phyloP scores from a whole-genome alignment of 306 rosid species.

The Medicago lupulina region DNA sequence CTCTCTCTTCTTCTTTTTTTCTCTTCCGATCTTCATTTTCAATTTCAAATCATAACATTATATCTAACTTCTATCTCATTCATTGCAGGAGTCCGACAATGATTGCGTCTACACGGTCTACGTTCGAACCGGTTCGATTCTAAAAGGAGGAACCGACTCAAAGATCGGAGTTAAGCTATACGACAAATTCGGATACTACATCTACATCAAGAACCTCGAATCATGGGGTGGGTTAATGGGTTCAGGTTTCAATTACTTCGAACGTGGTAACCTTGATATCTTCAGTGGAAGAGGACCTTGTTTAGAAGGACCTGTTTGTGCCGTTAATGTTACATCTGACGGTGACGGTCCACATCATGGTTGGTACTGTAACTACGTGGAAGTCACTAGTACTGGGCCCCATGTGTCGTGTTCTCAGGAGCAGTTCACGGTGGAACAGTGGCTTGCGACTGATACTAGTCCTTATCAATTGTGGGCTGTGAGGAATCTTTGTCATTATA shows the following conservation, averaged over 20 bases:
- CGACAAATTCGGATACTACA: slow-evolving; percentile 60
- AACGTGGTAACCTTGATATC: slow-evolving; percentile 88
- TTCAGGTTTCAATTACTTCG: slow-evolving; percentile 66
- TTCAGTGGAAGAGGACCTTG: slow-evolving; percentile 83
- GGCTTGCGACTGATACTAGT: slow-evolving; percentile 75
- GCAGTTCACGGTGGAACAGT: slow-evolving; percentile 70
- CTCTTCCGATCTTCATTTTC: slow-evolving; percentile 1
- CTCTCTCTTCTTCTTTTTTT: slow-evolving; percentile 16
- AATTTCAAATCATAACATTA: background rate
- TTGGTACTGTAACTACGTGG: slow-evolving; percentile 87
- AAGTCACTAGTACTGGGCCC: slow-evolving; percentile 72
- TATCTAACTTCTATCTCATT: background rate
- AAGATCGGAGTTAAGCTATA: slow-evolving; percentile 53
- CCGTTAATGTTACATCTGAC: slow-evolving; percentile 77
- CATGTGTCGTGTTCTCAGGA: slow-evolving; percentile 57
- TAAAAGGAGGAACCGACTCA: slow-evolving; percentile 87
- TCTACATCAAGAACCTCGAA: slow-evolving; percentile 57
- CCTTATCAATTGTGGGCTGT: slow-evolving; percentile 70
- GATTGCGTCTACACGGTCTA: slow-evolving; percentile 76
- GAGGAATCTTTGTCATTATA: slow-evolving; percentile 49
- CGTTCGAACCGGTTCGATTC: slow-evolving; percentile 68
- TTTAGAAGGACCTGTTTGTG: slow-evolving; percentile 65
- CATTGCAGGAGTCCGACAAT: slow-evolving; percentile 52
- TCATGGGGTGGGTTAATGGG: slow-evolving; percentile 91
- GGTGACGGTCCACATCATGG: slow-evolving; percentile 82